Base-by-base conservation (phyloP, 495 filamentous ascomycete genomes). In the Tuber calosporum region DNA sequence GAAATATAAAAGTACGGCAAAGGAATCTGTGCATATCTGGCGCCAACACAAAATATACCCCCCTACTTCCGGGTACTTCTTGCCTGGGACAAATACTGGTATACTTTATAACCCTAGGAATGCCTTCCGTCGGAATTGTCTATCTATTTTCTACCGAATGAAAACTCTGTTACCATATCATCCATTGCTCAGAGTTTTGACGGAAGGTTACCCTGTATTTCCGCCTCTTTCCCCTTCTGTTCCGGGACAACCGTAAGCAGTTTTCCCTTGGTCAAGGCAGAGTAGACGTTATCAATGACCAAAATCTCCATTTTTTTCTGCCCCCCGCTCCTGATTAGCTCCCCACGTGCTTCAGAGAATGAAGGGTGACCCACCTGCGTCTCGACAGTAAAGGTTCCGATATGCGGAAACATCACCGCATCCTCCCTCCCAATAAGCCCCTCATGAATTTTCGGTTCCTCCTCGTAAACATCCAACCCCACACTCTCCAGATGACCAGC, bases 241-340 rank as follows among this genome's bases (percentile, higher is more conserved):
- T 93, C 92, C 4, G 86, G 84, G 11, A 94, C 90, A 71, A 90
- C 86, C 58, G 90, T 93, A 75, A 88, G 84, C 79, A 93, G 82
- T 76, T 83, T 84, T 0, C 91, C 89, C 77, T 88, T 84, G 70
- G 88, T 85, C 37, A 93, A 82, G 15, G 89, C 91, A 74, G 82
- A 85, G 69, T 86, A 83, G 26, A 91, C 85, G 82, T 92, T 92
- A 1, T 82, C 84, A 77, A 92, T 87, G 22, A 85, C 84, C 84
- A 87, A 88, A 73, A 86, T 83, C 77, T 92, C 90, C 90, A 91
- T 92, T 38, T 83, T 69, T 75, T 75, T 38, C 76, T 78, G 30
- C 66, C 67, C 68, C 73, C 45, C 66, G n/a, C 41, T 45, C 39
- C 22, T 20, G 0, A 22, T 36, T 22, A 48, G 41, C n/a, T 58